These are phyloP conservation scores for Kwoniella dendrophila DNA, from an alignment of 768 basidiomycete species.

Conservation along the genomic window DNA sequence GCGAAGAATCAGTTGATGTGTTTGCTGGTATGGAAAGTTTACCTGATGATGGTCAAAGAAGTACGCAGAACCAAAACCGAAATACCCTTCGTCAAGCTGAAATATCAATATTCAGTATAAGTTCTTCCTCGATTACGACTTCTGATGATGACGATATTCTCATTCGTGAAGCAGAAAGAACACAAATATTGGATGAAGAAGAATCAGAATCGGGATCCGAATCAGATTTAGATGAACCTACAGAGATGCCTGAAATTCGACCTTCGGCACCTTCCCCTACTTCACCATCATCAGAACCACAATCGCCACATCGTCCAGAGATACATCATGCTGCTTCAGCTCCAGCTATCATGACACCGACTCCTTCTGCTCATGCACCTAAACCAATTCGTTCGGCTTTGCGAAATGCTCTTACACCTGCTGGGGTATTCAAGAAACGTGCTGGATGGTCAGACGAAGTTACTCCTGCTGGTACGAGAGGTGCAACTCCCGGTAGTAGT, in stretches of 20 bases:
- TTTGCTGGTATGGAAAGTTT: slow-evolving; percentile 90
- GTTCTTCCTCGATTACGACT: not conserved
- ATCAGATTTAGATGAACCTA: slow-evolving; percentile 16
- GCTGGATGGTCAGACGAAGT: slow-evolving; percentile 39
- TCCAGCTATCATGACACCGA: slow-evolving; percentile 42
- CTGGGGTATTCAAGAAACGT: slow-evolving; percentile 34
- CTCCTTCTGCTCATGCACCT: slow-evolving; percentile 22
- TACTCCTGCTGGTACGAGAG: slow-evolving; percentile 32
- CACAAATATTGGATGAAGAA: slow-evolving; percentile 1
- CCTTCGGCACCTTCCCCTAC: slow-evolving; percentile 8
- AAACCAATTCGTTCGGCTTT: slow-evolving; percentile 48
- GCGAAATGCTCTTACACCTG: slow-evolving; percentile 42
- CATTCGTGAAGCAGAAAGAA: slow-evolving; percentile 8
- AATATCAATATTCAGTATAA: slow-evolving; percentile 12
- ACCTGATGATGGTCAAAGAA: slow-evolving; percentile 61
- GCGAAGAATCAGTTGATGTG: slow-evolving; percentile 64
- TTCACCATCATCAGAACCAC: not conserved
- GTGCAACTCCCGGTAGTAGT: slow-evolving; percentile 27
- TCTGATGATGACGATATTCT: slow-evolving; percentile 13
- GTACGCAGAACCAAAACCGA: not conserved
- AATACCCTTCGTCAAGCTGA: slow-evolving; percentile 6
- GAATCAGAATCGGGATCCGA: slow-evolving; percentile 12
- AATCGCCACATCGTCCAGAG: slow-evolving; percentile 30
- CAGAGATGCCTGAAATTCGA: slow-evolving; percentile 1
- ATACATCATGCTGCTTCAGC: slow-evolving; percentile 34